Evolutionary conservation across 2,329 filamentous ascomycete genomes (phyloP).

Genomic region (Atkinsonella hypoxylon): DNA sequence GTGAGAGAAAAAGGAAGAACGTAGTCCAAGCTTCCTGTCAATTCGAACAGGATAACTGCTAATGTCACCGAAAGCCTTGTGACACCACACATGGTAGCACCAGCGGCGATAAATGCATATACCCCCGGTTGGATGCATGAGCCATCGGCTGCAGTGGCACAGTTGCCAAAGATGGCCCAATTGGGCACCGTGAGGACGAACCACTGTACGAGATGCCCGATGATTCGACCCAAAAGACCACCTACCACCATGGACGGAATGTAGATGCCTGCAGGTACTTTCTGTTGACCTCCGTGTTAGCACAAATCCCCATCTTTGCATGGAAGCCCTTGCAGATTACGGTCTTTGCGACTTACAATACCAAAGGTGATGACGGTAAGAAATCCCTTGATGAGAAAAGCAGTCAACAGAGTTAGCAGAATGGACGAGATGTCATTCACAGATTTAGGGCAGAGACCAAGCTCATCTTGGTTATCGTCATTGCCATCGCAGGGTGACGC

Average conservation of each 20-base stretch:
- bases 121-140: constrained; percentile 93
- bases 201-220: constrained; percentile 79
- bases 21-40: constrained; percentile 90
- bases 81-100: constrained; percentile 95
- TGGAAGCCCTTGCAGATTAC: too few species aligned
- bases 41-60: constrained; percentile 88
- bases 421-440: constrained; percentile 69
- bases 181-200: constrained; percentile 62
- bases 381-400: constrained; percentile 81
- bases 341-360: constrained; percentile 41
- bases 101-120: constrained; percentile 87
- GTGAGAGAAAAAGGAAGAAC: constrained; percentile 89
- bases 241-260: constrained; percentile 98
- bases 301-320: too few species aligned
- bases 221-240: constrained; percentile 76
- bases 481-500: constrained; percentile 75
- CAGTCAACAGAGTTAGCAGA: constrained; percentile 57
- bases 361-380: constrained; percentile 88
- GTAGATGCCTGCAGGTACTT: constrained; percentile 93
- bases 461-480: constrained; percentile 45
- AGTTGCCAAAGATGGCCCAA: constrained; percentile 62
- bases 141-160: constrained; percentile 57
- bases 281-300: constrained; percentile 31
- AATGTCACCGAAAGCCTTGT: constrained; percentile 87
- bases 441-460: constrained; percentile 66